Percentiles rank a stretch among this genome's conserved stretches.
phyloP scores from a whole-genome alignment of 2,329 filamentous ascomycete genomes.

The Gaeumannomyces tritici region DNA sequence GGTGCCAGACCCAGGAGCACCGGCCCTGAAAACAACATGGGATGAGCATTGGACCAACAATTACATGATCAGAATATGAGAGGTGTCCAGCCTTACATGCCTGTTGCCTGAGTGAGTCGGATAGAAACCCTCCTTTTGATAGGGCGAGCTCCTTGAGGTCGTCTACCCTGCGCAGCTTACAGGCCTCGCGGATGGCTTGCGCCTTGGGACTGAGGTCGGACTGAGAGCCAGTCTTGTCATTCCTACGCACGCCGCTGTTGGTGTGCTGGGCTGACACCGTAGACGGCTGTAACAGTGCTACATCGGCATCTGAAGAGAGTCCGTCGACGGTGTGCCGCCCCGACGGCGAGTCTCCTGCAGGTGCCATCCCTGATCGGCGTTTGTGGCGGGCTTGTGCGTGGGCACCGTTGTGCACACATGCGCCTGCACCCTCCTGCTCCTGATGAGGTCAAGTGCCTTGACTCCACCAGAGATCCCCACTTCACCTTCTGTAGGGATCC shows the following conservation, averaged over 20 bases:
- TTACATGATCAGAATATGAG: neutral
- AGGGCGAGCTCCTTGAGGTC: conserved; percentile 49
- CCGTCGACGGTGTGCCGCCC: too few relatives aligned
- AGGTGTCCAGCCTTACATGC: conserved; percentile 57
- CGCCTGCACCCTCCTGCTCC: neutral
- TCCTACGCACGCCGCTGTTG: neutral
- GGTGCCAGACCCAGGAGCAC: conserved; percentile 38
- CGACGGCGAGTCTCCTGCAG: neutral
- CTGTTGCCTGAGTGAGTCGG: conserved; percentile 56
- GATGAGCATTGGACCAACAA: neutral
- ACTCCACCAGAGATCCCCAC: neutral
- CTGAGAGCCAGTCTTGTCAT: neutral
- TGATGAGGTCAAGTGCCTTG: neutral
- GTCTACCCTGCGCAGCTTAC: conserved; percentile 44
- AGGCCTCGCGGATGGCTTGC: conserved; percentile 48
- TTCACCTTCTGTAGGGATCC: neutral
- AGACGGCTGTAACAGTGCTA: neutral
- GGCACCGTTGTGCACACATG: neutral
- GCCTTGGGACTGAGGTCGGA: conserved; percentile 21
- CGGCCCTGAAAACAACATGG: conserved; percentile 41
- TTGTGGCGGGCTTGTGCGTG: too few relatives aligned
- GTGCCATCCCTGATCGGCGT: neutral
- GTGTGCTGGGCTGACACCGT: neutral
- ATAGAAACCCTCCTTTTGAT: conserved; percentile 56
- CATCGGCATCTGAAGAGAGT: neutral